Percentiles rank a stretch among this genome's conserved stretches.
These are phyloP conservation scores for Cytospora chrysosperma DNA, from an alignment of 2,329 filamentous ascomycete species.

Conservation along the genomic window DNA sequence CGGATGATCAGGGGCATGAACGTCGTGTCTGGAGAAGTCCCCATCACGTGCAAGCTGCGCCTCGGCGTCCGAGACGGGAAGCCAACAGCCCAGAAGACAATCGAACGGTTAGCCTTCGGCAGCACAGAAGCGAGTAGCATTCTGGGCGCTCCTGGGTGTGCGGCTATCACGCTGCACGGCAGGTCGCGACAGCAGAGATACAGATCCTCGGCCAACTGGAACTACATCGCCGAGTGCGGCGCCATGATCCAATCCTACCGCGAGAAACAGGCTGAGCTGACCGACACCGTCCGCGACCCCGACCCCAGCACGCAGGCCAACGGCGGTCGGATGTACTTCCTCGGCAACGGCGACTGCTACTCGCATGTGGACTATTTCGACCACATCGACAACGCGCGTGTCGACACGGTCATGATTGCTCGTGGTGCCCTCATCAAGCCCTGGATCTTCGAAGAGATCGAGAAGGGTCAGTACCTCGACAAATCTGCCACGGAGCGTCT, in stretches of 20 bases:
- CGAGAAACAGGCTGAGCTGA: conserved; percentile 59
- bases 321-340: conserved; percentile 77
- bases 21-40: conserved; percentile 81
- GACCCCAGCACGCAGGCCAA: conserved; percentile 73
- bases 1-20: conserved; percentile 98
- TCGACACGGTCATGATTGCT: conserved; percentile 97
- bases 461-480: conserved; percentile 88
- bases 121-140: conserved; percentile 68
- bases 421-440: conserved; percentile 95
- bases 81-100: conserved; percentile 77
- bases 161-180: conserved; percentile 94
- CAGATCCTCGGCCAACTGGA: conserved; percentile 89
- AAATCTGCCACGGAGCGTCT: conserved; percentile 89
- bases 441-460: conserved; percentile 97
- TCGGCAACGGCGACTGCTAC: conserved; percentile 96
- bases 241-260: conserved; percentile 81
- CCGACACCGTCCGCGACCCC: conserved; percentile 75
- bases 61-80: conserved; percentile 81
- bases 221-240: conserved; percentile 88
- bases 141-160: conserved; percentile 77
- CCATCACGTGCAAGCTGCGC: conserved; percentile 92
- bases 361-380: conserved; percentile 85
- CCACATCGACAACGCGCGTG: conserved; percentile 72
- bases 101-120: conserved; percentile 81
- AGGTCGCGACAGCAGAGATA: conserved; percentile 93